Conservation (phyloP, 2,329 filamentous ascomycete genomes). For the Fusarium verticillioides region DNA sequence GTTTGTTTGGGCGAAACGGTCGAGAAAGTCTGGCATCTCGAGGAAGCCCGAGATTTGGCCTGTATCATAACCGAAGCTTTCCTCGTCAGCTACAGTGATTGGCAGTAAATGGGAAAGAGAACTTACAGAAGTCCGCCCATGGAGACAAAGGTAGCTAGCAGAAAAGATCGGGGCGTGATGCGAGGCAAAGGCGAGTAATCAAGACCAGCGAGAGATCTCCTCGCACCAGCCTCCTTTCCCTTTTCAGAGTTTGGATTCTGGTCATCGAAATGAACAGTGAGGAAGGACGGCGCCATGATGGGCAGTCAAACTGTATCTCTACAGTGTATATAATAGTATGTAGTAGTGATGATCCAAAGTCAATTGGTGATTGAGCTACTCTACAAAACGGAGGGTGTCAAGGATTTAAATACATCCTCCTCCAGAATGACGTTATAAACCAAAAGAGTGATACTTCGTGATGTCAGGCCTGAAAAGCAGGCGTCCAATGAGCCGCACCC, state of each 20-base stretch:
- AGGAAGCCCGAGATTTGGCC: slow-evolving; percentile 68
- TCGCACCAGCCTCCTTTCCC: slow-evolving; percentile 38
- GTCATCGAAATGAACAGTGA: slow-evolving; percentile 55
- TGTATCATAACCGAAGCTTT: slow-evolving; percentile 59
- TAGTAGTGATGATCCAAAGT: neutral
- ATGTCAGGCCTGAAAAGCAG: slow-evolving; percentile 23
- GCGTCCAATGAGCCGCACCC: slow-evolving; percentile 6
- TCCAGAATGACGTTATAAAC: neutral
- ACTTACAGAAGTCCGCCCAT: slow-evolving; percentile 59
- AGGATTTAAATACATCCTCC: neutral
- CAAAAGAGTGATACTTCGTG: neutral
- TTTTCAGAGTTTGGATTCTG: slow-evolving; percentile 56
- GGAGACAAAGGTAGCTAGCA: slow-evolving; percentile 55
- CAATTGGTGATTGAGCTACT: neutral
- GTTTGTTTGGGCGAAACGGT: slow-evolving; percentile 59
- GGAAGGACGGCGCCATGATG: slow-evolving; percentile 36
- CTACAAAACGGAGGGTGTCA: neutral
- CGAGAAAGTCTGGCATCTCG: slow-evolving; percentile 66
- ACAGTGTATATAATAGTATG: neutral
- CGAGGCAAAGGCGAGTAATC: slow-evolving; percentile 59
- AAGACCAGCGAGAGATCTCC: slow-evolving; percentile 51
- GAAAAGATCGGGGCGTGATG: slow-evolving; percentile 51
- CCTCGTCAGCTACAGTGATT: neutral
- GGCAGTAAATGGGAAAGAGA: fast-evolving
- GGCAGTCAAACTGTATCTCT: neutral